A percentile compares a stretch with the other conserved stretches of the same genome.
Conservation (phyloP, 352 stramenopile genomes). For the Phytophthora sp. region DNA sequence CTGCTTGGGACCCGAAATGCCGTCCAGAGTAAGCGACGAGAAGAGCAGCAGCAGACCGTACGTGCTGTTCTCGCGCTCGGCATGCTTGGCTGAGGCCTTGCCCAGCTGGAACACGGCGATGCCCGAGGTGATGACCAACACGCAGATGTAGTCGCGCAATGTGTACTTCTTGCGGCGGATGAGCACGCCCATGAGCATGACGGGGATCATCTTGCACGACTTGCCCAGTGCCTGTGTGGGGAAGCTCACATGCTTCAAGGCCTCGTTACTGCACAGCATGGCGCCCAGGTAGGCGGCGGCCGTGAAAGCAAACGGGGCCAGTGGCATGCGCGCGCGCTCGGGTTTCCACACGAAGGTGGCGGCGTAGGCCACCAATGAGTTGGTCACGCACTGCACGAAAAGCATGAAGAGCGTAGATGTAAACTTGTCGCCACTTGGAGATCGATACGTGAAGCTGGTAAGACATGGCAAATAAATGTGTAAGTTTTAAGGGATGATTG, state of each 20-base stretch:
- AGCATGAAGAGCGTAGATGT: slow-evolving; percentile 93
- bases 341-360: slow-evolving; percentile 88
- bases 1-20: slow-evolving; percentile 96
- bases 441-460: slow-evolving; percentile 87
- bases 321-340: slow-evolving; percentile 65
- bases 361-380: slow-evolving; percentile 84
- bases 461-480: not conserved
- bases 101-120: slow-evolving; percentile 92
- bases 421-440: slow-evolving; percentile 86
- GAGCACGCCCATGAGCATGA: slow-evolving; percentile 94
- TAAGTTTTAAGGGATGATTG: slow-evolving; percentile 9
- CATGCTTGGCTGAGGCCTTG: slow-evolving; percentile 76
- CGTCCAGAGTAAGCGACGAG: slow-evolving; percentile 94
- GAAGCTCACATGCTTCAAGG: slow-evolving; percentile 96
- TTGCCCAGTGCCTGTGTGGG: slow-evolving; percentile 98
- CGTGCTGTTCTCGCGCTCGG: slow-evolving; percentile 87
- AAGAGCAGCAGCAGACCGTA: slow-evolving; percentile 91
- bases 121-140: slow-evolving; percentile 89
- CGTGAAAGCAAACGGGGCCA: slow-evolving; percentile 89
- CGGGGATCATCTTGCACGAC: slow-evolving; percentile 99
- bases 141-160: slow-evolving; percentile 89
- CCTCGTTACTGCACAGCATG: slow-evolving; percentile 93
- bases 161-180: slow-evolving; percentile 93
- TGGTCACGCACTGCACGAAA: slow-evolving; percentile 93
- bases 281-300: slow-evolving; percentile 89